Percentiles rank a stretch among this genome's conserved stretches.
These are phyloP conservation scores for Cladophialophora chaetospira DNA, from an alignment of 2,329 filamentous ascomycete species.

Conservation along the genomic window DNA sequence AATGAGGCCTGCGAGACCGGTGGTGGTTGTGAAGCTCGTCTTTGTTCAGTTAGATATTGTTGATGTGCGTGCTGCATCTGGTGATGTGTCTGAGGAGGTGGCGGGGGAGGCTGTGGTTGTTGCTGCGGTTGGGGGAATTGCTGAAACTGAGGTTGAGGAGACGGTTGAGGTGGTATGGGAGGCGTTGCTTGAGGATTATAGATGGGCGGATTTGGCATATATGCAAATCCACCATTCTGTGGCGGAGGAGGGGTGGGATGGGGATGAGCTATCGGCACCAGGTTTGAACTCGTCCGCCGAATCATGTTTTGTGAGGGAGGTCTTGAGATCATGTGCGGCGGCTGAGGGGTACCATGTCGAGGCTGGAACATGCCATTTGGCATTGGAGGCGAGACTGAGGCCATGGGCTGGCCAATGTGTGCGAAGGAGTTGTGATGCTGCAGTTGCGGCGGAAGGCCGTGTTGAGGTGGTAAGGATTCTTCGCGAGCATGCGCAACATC, in stretches of 20 bases:
- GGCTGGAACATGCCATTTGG: constrained; percentile 73
- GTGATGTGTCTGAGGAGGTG: constrained; percentile 44
- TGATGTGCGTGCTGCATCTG: constrained; percentile 60
- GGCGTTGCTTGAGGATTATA: constrained; percentile 68
- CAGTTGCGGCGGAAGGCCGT: constrained; percentile 61
- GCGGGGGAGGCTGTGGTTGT: constrained; percentile 52
- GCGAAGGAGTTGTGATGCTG: constrained; percentile 71
- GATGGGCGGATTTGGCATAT: constrained; percentile 81
- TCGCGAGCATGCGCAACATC: constrained; percentile 65
- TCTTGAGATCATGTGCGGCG: constrained; percentile 67
- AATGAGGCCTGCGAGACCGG: constrained; percentile 63
- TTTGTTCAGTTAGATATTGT: constrained; percentile 74
- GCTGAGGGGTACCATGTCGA: constrained; percentile 80
- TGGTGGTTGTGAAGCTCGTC: constrained; percentile 65
- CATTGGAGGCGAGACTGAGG: constrained; percentile 86
- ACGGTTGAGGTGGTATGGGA: constrained; percentile 37
- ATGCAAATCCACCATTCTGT: constrained; percentile 74
- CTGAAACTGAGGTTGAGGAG: constrained; percentile 41
- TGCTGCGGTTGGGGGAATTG: constrained; percentile 44
- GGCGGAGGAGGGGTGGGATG: constrained; percentile 64
- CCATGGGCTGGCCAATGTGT: constrained; percentile 78
- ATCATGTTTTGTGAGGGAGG: constrained; percentile 79
- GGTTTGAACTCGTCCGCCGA: constrained; percentile 72
- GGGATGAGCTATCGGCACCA: constrained; percentile 65
- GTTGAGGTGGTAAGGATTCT: constrained; percentile 57